A percentile compares a stretch with the other conserved stretches of the same genome.
These are phyloP conservation scores for Musa beccarii DNA, from an alignment of 176 grass and related monocot genomes.

Conservation along the genomic window DNA sequence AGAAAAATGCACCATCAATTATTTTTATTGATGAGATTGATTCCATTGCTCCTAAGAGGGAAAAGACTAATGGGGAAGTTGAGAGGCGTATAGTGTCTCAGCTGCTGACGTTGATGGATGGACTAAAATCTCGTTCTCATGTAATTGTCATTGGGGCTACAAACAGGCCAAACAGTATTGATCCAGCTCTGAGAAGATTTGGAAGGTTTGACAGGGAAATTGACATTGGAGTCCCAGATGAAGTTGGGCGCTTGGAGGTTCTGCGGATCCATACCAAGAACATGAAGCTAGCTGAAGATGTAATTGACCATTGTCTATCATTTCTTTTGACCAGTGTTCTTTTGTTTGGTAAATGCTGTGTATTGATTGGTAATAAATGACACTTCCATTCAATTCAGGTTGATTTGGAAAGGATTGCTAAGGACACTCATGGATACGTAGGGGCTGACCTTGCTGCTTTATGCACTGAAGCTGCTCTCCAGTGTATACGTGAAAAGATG, in stretches of 20 bases:
- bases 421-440: conserved; percentile 22
- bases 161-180: conserved; percentile 20
- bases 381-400: neutral
- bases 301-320: neutral
- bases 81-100: conserved; percentile 21
- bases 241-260: conserved; percentile 22
- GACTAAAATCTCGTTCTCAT: conserved; percentile 15
- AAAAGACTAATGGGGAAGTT: conserved; percentile 21
- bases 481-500: conserved; percentile 24
- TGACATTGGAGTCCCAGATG: conserved; percentile 23
- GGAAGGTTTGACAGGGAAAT: conserved; percentile 23
- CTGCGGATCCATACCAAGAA: conserved; percentile 22
- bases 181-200: conserved; percentile 23
- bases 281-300: conserved; percentile 21
- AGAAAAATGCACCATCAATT: conserved; percentile 9
- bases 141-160: conserved; percentile 23
- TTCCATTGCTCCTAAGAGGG: conserved; percentile 18
- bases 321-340: too few species aligned
- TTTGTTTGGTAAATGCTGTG: neutral
- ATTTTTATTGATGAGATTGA: conserved; percentile 23
- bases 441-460: conserved; percentile 21
- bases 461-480: conserved; percentile 20
- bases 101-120: conserved; percentile 17
- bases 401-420: conserved; percentile 21
- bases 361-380: neutral